Evolutionary conservation across 108 stramenopile species (phyloP), one percentile per base, ranked within the genome.

Genomic region (Nannochloropsis oceanica): DNA sequence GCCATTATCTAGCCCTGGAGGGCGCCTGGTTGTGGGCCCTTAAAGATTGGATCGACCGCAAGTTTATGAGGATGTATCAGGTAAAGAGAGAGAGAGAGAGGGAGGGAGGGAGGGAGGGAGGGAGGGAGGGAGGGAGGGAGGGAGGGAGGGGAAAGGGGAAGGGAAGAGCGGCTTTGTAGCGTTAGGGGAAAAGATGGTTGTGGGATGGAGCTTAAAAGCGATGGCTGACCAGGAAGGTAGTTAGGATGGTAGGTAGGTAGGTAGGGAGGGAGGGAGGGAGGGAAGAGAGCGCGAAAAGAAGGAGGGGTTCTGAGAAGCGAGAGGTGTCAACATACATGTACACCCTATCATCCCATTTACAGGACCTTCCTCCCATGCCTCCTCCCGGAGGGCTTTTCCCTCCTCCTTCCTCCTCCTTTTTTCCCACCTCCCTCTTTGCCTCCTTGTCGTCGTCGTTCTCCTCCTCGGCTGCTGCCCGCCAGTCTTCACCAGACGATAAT

Each of bases 21-120:
- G 92, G 92, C 5, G 83, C 79, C 79, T 89, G 82, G 80, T 81
- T 93, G 46, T 94, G 93, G 93, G 87, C 80, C n/a, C 85, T 91
- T 86, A 94, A 94, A 87, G 93, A 94, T 88, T 81, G 85, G 34
- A 94, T 94, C 73, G 94, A 93, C 84, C 89, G 92, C 80, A 91
- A 81, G 27, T 94, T 91, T 92, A 94, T 94, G 94, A 43, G 80
- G 79, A 87, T 86, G 44, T 94, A 92, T 82, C 82, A 86, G 83
- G 82, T 82, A 27, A 24, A 11, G 0, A 44, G 14, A 13, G 25
- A 83, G 80, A 44, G 14, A 27, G 10, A 12, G 44, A 18, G 0
- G 81, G 13, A 79, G 79, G 27, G 8, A 44, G 8, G 24, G 46
- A 88, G n/a, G n/a, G n/a, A n/a, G n/a, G n/a, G n/a, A n/a, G n/a